A percentile compares a stretch with the other conserved stretches of the same genome.
Evolutionary conservation across 306 rosid species (phyloP).

Genomic region (Vicia faba): DNA sequence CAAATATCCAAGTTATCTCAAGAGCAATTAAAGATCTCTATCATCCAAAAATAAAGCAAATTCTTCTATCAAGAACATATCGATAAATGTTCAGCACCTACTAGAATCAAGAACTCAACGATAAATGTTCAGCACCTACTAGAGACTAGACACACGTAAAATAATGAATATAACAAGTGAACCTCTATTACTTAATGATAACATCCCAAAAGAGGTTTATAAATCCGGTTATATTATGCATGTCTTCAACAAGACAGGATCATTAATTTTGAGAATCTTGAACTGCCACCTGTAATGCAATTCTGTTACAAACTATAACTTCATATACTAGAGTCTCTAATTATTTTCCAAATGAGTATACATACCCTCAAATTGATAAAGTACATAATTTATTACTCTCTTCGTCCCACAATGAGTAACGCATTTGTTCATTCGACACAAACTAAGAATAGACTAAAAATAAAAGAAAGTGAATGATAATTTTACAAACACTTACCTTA

Average conservation of each 20-base stretch:
- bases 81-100: slow-evolving; percentile 11
- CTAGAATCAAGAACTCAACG: background rate
- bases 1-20: slow-evolving; percentile 21
- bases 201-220: background rate
- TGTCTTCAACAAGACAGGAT: background rate
- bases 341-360: background rate
- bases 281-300: background rate
- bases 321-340: background rate
- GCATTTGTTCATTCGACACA: no score
- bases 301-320: background rate
- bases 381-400: background rate
- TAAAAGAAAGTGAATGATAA: no score
- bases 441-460: no score
- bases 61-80: background rate
- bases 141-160: background rate
- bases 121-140: slow-evolving; percentile 16
- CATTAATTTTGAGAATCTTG: background rate
- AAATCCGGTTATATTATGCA: background rate
- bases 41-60: background rate
- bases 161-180: slow-evolving; percentile 14
- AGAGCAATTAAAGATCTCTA: slow-evolving; percentile 11
- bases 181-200: background rate
- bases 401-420: no score
- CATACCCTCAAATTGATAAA: background rate
- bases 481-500: no score